Evolutionary conservation across 306 rosid genomes (phyloP).

Genomic region (Lablab purpureus): DNA sequence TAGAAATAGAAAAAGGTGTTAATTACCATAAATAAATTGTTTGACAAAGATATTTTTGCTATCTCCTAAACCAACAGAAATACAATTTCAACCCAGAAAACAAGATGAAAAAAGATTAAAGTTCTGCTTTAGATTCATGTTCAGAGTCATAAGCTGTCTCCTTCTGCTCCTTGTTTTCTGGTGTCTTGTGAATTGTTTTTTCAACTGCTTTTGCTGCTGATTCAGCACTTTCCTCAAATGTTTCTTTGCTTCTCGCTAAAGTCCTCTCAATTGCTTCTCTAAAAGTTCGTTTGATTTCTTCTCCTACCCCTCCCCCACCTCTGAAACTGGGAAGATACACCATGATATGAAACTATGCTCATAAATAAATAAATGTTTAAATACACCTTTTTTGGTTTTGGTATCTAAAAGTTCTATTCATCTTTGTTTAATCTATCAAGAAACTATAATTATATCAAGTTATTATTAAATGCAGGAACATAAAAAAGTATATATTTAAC

Average conservation of each 20-base stretch:
- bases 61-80: conserved; percentile 5
- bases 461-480: neutral
- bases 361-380: no score
- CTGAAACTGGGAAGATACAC: conserved; percentile 53
- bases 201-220: conserved; percentile 62
- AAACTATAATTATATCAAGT: neutral
- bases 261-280: conserved; percentile 63
- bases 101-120: conserved; percentile 29
- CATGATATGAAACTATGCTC: neutral
- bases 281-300: conserved; percentile 11
- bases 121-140: conserved; percentile 55
- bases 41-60: neutral
- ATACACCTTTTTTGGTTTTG: no score
- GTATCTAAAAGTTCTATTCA: no score
- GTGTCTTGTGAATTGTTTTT: conserved; percentile 53
- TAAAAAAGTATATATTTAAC: no score
- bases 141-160: conserved; percentile 8
- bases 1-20: neutral
- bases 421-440: neutral
- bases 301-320: conserved; percentile 32
- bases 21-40: conserved; percentile 1
- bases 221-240: conserved; percentile 69
- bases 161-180: conserved; percentile 46
- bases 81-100: conserved; percentile 4
- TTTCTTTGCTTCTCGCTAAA: conserved; percentile 60